Evolutionary conservation across 176 grass and related monocot genomes (phyloP), one percentile per base, ranked within the genome.

Genomic region (Aegilops bicornis): DNA sequence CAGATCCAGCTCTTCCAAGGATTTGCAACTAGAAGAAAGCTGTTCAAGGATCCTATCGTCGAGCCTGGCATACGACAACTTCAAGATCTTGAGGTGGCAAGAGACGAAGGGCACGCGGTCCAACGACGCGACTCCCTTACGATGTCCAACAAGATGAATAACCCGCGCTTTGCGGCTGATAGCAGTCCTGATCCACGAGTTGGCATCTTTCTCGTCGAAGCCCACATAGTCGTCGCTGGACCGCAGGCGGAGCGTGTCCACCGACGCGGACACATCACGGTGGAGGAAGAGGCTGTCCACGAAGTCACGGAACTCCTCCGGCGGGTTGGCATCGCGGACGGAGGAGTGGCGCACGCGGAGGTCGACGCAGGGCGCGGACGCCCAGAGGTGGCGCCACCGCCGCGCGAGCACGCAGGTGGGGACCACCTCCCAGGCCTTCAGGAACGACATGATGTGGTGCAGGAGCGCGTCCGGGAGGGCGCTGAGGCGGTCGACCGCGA

Each of bases 331-430:
- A 61, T 77, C 61, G 13, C 43, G 22, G 83, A 43, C 0, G 42
- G 42, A 43, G 42, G 42, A 43, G 65, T 24, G 3, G 35, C 36
- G 35, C 36, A 54, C 10, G 31, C 60, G 61, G 19, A 88, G 25
- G 50, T 88, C 73, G 2, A 88, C 0, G 20, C 73, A 88, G 47
- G 80, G 50, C 50, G 42, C 64, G 22, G 86, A 82, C 7, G 17
- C 79, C 86, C 79, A 88, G 47, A 82, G 61, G 79, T 69, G 60
- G 61, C 79, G 86, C 86, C 86, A 88, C 3, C 79, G 71, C 8
- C 43, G 79, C 24, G 86, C 8, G 11, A 87, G 86, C 71, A 87
- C 79, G 71, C 79, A 77, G 60, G 86, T 87, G 70, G 79, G 86
- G 45, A 82, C 86, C 86, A 59, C 86, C 70, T 87, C 86, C 86